These are phyloP conservation scores for Cardiospermum halicacabum DNA, from an alignment of 345 rosid genomes.

Conservation along the genomic window DNA sequence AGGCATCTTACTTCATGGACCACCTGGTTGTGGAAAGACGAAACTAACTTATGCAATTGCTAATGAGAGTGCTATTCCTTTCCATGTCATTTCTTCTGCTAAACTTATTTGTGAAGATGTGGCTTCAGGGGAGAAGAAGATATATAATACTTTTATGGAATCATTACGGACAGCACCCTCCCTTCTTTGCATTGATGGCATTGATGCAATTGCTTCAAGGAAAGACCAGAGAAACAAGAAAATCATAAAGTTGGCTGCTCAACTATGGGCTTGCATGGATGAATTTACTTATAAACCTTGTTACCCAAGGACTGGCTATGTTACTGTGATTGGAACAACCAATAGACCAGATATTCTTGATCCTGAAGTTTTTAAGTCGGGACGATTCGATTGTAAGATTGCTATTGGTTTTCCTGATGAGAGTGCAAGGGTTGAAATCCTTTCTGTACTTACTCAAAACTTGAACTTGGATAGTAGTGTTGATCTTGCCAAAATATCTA, in stretches of 20 bases:
- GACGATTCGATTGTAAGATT: constrained; percentile 85
- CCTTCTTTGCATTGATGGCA: constrained; percentile 80
- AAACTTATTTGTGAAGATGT: constrained; percentile 77
- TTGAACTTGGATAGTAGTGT: constrained; percentile 71
- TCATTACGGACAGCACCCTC: constrained; percentile 77
- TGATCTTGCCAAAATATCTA: constrained; percentile 67
- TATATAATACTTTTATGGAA: constrained; percentile 69
- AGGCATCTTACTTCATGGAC: constrained; percentile 70
- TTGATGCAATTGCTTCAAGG: constrained; percentile 91
- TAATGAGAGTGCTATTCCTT: constrained; percentile 67
- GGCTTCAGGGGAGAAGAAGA: no score
- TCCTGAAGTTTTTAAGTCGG: constrained; percentile 74
- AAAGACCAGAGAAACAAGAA: no score
- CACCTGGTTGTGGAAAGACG: constrained; percentile 75
- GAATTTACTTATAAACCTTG: constrained; percentile 31
- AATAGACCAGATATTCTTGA: constrained; percentile 85
- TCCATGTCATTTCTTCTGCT: constrained; percentile 72
- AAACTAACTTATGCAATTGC: constrained; percentile 68
- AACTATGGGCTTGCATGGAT: constrained; percentile 89
- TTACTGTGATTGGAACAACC: constrained; percentile 87
- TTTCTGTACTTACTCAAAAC: constrained; percentile 47
- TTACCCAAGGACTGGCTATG: constrained; percentile 42
- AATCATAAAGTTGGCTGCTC: constrained; percentile 82
- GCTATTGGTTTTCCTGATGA: constrained; percentile 70
- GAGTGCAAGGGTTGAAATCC: constrained; percentile 67